A percentile compares a stretch with the other conserved stretches of the same genome.
phyloP scores from a whole-genome alignment of 306 rosid species.

The Prosopis cineraria region DNA sequence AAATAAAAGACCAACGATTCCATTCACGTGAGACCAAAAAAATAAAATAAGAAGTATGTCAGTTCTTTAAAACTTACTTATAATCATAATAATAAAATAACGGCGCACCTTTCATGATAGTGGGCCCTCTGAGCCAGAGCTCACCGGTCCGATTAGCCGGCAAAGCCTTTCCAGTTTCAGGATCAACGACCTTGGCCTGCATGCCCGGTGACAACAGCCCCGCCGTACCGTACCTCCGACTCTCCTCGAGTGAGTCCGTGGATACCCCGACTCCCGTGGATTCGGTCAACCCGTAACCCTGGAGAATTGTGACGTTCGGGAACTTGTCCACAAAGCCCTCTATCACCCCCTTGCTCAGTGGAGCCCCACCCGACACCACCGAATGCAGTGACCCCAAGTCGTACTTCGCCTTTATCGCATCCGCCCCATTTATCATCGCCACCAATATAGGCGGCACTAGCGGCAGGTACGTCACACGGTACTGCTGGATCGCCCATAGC shows the following conservation, averaged over 20 bases:
- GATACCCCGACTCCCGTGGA: constrained; percentile 79
- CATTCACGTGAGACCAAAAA: too few relatives aligned
- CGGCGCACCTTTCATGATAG: constrained; percentile 71
- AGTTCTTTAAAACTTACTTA: too few relatives aligned
- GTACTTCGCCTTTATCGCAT: constrained; percentile 61
- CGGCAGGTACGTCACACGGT: constrained; percentile 60
- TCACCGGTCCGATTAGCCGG: constrained; percentile 70
- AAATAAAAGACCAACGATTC: too few relatives aligned
- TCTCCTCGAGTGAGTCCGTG: constrained; percentile 80
- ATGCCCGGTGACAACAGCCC: constrained; percentile 65
- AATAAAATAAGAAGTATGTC: too few relatives aligned
- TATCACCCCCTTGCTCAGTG: constrained; percentile 77
- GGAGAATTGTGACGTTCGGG: constrained; percentile 60
- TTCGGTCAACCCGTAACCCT: constrained; percentile 89
- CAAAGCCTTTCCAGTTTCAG: constrained; percentile 48
- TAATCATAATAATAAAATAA: neutral
- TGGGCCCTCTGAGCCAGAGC: constrained; percentile 87
- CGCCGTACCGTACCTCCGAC: constrained; percentile 83
- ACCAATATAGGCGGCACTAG: constrained; percentile 87
- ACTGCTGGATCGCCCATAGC: constrained; percentile 59
- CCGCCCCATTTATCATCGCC: constrained; percentile 68
- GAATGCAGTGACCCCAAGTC: constrained; percentile 63
- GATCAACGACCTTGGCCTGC: constrained; percentile 73
- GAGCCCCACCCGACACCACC: constrained; percentile 80
- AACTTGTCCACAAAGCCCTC: constrained; percentile 76